These are phyloP conservation scores for Apiosordaria backusii DNA, from an alignment of 495 filamentous ascomycete species.

Conservation along the genomic window DNA sequence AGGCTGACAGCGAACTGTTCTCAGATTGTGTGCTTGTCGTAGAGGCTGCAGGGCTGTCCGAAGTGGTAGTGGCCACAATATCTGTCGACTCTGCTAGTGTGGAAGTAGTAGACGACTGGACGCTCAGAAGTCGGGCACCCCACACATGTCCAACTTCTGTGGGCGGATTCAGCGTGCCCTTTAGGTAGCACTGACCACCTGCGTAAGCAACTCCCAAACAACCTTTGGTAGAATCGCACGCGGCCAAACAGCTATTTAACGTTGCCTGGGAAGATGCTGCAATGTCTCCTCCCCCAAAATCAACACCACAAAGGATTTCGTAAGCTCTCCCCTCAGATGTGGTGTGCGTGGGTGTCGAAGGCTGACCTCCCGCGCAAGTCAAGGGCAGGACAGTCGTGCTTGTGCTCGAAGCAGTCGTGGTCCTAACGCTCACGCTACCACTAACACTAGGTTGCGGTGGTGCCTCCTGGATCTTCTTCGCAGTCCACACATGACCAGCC, in stretches of 20 bases:
- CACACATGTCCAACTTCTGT: not conserved
- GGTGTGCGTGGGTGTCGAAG: not conserved
- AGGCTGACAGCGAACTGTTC: not conserved
- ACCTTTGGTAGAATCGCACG: not conserved
- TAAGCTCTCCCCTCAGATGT: not conserved
- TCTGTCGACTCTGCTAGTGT: not conserved
- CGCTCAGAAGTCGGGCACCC: not conserved
- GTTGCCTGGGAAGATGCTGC: not conserved
- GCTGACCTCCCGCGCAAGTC: not conserved
- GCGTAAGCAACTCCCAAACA: conserved; percentile 11
- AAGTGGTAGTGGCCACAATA: not conserved
- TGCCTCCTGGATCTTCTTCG: not conserved
- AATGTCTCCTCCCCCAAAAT: conserved; percentile 10
- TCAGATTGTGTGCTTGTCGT: not conserved
- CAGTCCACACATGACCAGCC: not conserved
- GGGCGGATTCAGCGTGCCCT: not conserved
- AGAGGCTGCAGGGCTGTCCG: not conserved
- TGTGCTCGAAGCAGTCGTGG: not conserved
- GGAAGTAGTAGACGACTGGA: not conserved
- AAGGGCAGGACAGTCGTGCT: not conserved
- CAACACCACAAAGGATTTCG: conserved; percentile 1
- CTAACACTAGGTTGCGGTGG: not conserved
- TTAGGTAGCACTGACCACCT: conserved; percentile 12
- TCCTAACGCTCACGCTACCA: not conserved
- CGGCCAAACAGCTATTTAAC: conserved; percentile 3